These are phyloP conservation scores for Oryza australiensis DNA, from an alignment of 176 grass and related monocot species.

Conservation along the genomic window DNA sequence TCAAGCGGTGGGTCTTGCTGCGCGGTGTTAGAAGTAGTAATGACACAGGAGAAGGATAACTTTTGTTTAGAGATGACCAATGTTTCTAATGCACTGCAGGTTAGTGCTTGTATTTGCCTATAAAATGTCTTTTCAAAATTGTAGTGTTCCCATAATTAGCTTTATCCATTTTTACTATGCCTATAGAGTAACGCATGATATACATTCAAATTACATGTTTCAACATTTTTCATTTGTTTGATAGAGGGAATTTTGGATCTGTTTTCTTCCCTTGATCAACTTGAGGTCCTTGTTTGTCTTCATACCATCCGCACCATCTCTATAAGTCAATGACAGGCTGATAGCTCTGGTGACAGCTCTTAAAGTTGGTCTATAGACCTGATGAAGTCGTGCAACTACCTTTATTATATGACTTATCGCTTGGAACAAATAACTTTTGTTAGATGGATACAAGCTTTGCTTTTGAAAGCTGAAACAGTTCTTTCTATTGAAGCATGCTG, in stretches of 20 bases:
- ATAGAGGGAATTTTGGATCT: neutral
- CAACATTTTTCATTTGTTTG: neutral
- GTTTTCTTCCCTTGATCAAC: neutral
- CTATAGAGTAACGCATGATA: neutral
- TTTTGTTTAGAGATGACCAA: conserved; percentile 57
- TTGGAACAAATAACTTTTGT: neutral
- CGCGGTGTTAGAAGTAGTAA: conserved; percentile 63
- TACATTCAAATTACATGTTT: neutral
- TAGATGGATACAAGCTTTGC: no score
- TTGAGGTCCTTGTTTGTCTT: neutral
- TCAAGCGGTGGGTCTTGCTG: conserved; percentile 31
- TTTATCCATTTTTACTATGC: neutral
- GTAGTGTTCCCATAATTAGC: neutral
- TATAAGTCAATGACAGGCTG: neutral
- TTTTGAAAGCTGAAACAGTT: no score
- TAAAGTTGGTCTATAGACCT: neutral
- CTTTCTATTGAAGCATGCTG: neutral
- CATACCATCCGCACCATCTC: neutral
- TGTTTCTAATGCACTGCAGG: conserved; percentile 56
- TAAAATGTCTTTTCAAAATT: neutral
- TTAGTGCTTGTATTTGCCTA: conserved; percentile 19
- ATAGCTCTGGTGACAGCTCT: neutral
- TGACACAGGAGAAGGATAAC: conserved; percentile 53
- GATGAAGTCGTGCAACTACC: neutral
- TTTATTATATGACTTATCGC: neutral